Evolutionary conservation across 163 green algal species (phyloP).

Genomic region (Scenedesmus sp.): DNA sequence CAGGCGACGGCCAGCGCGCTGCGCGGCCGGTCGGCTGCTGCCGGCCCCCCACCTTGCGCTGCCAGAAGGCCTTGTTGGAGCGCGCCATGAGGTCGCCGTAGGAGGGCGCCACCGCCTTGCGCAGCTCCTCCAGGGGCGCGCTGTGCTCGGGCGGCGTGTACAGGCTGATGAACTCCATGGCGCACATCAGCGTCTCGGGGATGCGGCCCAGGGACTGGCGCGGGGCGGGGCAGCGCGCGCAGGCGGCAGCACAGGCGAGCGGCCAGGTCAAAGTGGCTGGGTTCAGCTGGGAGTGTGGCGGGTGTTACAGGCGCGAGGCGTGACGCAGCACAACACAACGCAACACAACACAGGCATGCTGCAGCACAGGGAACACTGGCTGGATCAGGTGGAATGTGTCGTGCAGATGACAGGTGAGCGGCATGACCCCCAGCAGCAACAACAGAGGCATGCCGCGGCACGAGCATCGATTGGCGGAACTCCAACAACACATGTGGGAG

Average conservation of each 20-base stretch:
- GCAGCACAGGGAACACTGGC: too few species aligned
- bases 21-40: neutral
- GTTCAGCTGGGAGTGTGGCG: too few species aligned
- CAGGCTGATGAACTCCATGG: slow-evolving; percentile 94
- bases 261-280: too few species aligned
- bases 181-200: slow-evolving; percentile 90
- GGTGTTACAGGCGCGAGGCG: too few species aligned
- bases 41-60: slow-evolving; percentile 68
- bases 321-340: too few species aligned
- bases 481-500: slow-evolving; percentile 20
- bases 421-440: too few species aligned
- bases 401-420: too few species aligned
- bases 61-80: slow-evolving; percentile 87
- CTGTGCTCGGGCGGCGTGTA: slow-evolving; percentile 79
- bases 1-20: neutral
- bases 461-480: too few species aligned
- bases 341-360: too few species aligned
- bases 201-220: slow-evolving; percentile 84
- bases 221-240: neutral
- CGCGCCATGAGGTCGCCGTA: slow-evolving; percentile 82
- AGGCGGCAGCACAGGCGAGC: neutral
- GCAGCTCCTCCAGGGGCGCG: slow-evolving; percentile 80
- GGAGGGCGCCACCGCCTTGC: slow-evolving; percentile 68
- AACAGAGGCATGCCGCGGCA: neutral
- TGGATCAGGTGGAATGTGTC: too few species aligned